phyloP scores from a whole-genome alignment of 345 rosid genomes.

The Populus nigra region DNA sequence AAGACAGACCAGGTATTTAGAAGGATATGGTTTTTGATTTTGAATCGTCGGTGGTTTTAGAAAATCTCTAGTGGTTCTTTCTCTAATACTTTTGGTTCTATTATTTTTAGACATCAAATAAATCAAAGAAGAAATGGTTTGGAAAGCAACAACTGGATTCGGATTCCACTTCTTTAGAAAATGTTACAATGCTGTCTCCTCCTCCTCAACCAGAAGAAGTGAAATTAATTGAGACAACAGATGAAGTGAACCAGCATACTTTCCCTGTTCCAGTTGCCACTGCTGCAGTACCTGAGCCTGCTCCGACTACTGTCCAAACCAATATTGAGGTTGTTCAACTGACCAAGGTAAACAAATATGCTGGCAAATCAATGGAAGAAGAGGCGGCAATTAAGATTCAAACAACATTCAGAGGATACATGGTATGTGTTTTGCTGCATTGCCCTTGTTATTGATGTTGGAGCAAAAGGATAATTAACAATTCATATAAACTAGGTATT shows the following conservation, averaged over 20 bases:
- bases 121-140: slow-evolving; percentile 60
- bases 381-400: slow-evolving; percentile 82
- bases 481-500: too few species aligned
- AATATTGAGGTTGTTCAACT: slow-evolving; percentile 42
- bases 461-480: too few species aligned
- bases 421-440: slow-evolving; percentile 42
- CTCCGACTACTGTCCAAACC: slow-evolving; percentile 28
- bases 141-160: slow-evolving; percentile 42
- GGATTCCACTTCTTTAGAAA: slow-evolving; percentile 27
- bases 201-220: slow-evolving; percentile 39
- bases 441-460: too few species aligned
- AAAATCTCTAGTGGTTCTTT: neutral
- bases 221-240: slow-evolving; percentile 40
- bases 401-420: slow-evolving; percentile 75
- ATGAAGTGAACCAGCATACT: slow-evolving; percentile 35
- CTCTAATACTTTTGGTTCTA: neutral
- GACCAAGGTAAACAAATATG: slow-evolving; percentile 32
- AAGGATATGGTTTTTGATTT: neutral
- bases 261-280: slow-evolving; percentile 30
- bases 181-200: slow-evolving; percentile 32
- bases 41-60: neutral
- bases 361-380: slow-evolving; percentile 71
- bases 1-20: slow-evolving; percentile 46
- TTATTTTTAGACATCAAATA: slow-evolving; percentile 17
- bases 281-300: slow-evolving; percentile 52